Evolutionary conservation across 108 stramenopile genomes (phyloP).

Genomic region (Cyclotella baltica): DNA sequence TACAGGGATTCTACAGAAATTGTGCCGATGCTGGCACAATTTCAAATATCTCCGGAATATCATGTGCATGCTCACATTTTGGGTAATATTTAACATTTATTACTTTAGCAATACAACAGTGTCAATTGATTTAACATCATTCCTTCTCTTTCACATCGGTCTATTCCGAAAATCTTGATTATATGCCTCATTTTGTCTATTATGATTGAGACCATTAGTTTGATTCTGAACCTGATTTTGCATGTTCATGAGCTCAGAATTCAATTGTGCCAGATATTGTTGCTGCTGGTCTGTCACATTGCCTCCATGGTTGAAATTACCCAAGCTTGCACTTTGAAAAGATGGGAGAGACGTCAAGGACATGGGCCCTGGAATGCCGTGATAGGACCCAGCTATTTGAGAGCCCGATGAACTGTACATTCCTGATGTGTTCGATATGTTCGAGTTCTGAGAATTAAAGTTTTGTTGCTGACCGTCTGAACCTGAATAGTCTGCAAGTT

Average conservation of each 20-base stretch:
- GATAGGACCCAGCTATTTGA: slow-evolving; percentile 4
- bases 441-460: not conserved
- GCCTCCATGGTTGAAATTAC: not conserved
- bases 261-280: slow-evolving; percentile 6
- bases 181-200: not conserved
- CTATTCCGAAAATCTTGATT: not conserved
- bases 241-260: slow-evolving; percentile 4
- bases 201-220: not conserved
- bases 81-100: too few species aligned
- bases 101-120: slow-evolving; percentile 6
- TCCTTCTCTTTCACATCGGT: not conserved
- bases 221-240: not conserved
- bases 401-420: not conserved
- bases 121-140: not conserved
- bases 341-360: slow-evolving; percentile 6
- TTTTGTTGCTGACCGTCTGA: slow-evolving; percentile 19
- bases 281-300: slow-evolving; percentile 13
- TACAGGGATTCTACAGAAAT: too few species aligned
- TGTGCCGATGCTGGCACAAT: too few species aligned
- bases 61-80: too few species aligned
- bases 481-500: slow-evolving; percentile 37
- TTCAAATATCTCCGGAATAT: too few species aligned
- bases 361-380: slow-evolving; percentile 1
- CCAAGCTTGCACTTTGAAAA: slow-evolving; percentile 6
- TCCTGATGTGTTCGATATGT: not conserved